Evolutionary conservation across 305 asterid species (phyloP).

Genomic region (Fraxinus xanthoxyloides): DNA sequence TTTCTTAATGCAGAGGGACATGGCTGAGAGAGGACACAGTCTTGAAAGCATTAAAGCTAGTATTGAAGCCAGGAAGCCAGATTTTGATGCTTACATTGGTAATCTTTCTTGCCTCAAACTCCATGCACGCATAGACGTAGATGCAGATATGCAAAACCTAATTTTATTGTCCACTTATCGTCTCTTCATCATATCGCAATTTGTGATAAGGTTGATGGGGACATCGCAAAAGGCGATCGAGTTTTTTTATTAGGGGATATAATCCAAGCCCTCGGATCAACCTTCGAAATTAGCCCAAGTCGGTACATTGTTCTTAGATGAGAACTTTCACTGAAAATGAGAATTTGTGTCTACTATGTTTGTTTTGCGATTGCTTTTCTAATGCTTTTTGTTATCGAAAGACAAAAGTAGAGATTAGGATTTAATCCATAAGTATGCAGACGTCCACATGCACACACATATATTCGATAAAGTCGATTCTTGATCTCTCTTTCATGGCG

Average conservation of each 20-base stretch:
- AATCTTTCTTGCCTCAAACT: neutral
- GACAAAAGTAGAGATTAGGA: neutral
- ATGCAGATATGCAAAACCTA: neutral
- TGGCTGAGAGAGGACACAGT: constrained; percentile 99
- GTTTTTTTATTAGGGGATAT: neutral
- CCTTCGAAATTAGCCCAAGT: neutral
- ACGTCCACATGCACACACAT: neutral
- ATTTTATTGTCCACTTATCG: neutral
- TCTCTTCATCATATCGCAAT: neutral
- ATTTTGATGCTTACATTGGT: constrained; percentile 96
- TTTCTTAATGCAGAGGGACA: constrained; percentile 67
- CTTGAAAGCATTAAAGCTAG: constrained; percentile 98
- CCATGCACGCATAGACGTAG: neutral
- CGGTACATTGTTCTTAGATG: neutral
- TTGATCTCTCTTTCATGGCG: neutral
- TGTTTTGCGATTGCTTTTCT: neutral
- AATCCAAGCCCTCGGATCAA: neutral
- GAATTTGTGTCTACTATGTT: neutral
- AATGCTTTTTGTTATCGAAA: neutral
- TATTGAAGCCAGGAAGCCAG: constrained; percentile 92
- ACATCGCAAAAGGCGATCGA: neutral
- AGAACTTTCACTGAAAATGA: neutral
- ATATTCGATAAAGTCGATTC: neutral
- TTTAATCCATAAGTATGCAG: neutral
- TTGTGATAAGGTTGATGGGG: neutral